These are phyloP conservation scores for Turnera subulata DNA, from an alignment of 345 rosid species.

Conservation along the genomic window DNA sequence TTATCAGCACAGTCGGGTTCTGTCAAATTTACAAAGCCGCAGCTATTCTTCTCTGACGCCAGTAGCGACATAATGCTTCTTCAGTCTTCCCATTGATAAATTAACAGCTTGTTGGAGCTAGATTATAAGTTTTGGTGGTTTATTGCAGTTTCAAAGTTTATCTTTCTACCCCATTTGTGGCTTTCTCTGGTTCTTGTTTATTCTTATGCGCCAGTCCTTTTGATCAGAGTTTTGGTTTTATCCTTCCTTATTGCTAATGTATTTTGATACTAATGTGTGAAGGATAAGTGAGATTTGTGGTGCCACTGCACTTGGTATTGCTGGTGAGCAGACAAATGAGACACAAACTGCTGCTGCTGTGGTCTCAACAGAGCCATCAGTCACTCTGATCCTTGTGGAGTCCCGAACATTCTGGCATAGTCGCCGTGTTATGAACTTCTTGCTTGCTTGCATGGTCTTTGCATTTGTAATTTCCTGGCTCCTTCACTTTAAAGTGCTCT, in stretches of 20 bases:
- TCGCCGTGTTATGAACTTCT: constrained; percentile 66
- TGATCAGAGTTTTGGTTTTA: too few relatives aligned
- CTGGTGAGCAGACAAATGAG: constrained; percentile 44
- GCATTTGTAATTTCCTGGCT: constrained; percentile 80
- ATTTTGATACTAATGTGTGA: constrained; percentile 10
- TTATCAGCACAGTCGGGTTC: too few relatives aligned
- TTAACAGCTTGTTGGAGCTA: too few relatives aligned
- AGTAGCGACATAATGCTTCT: too few relatives aligned
- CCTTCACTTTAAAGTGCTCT: constrained; percentile 60
- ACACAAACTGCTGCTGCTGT: constrained; percentile 22
- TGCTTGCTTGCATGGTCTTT: constrained; percentile 71
- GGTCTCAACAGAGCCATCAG: constrained; percentile 25
- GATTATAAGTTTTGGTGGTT: too few relatives aligned
- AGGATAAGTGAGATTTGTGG: constrained; percentile 93
- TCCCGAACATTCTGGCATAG: constrained; percentile 70
- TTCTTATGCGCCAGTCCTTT: too few relatives aligned
- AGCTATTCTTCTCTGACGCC: too few relatives aligned
- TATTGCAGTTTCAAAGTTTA: not conserved
- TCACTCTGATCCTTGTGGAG: constrained; percentile 37
- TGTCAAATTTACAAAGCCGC: too few relatives aligned
- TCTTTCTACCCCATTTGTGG: not conserved
- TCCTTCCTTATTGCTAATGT: too few relatives aligned
- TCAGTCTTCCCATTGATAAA: too few relatives aligned
- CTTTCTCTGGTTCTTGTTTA: not conserved
- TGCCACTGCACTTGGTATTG: constrained; percentile 66